A percentile compares a stretch with the other conserved stretches of the same genome.
phyloP scores from a whole-genome alignment of 805 yeast species.

The Brettanomyces anomalus region DNA sequence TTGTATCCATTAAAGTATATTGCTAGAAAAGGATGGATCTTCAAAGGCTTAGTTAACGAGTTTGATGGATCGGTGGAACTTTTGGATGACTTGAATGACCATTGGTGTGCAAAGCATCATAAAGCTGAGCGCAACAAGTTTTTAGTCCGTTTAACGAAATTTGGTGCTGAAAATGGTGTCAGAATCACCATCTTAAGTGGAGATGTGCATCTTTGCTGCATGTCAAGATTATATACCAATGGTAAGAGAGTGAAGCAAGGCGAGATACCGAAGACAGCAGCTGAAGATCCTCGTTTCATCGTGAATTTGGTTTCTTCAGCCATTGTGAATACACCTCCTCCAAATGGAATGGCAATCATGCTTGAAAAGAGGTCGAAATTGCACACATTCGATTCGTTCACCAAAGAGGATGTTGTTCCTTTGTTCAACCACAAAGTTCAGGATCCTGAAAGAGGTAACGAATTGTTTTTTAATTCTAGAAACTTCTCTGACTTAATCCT shows the following conservation, averaged over 20 bases:
- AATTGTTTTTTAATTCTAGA: constrained; percentile 49
- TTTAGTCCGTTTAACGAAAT: constrained; percentile 49
- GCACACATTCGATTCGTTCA: constrained; percentile 55
- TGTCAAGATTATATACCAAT: constrained; percentile 54
- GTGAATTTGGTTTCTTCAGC: constrained; percentile 86
- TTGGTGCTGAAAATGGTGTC: constrained; percentile 55
- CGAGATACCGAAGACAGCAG: constrained; percentile 40
- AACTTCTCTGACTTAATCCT: constrained; percentile 68
- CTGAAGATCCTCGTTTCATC: constrained; percentile 65
- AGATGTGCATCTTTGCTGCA: constrained; percentile 84
- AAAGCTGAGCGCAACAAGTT: constrained; percentile 75
- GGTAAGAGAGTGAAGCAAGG: constrained; percentile 30
- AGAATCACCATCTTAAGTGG: constrained; percentile 84
- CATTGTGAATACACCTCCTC: constrained; percentile 88
- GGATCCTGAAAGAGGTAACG: constrained; percentile 30
- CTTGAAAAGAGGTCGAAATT: constrained; percentile 57
- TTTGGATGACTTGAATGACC: constrained; percentile 89
- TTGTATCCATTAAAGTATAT: constrained; percentile 56
- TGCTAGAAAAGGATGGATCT: constrained; percentile 53
- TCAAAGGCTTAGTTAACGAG: constrained; percentile 74
- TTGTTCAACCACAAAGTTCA: constrained; percentile 57
- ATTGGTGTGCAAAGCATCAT: constrained; percentile 90
- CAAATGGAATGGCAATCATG: constrained; percentile 71
- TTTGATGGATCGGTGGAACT: constrained; percentile 90
- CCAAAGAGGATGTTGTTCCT: constrained; percentile 78